Base-by-base conservation (phyloP, 495 filamentous ascomycete species). In the Penicillium herquei region DNA sequence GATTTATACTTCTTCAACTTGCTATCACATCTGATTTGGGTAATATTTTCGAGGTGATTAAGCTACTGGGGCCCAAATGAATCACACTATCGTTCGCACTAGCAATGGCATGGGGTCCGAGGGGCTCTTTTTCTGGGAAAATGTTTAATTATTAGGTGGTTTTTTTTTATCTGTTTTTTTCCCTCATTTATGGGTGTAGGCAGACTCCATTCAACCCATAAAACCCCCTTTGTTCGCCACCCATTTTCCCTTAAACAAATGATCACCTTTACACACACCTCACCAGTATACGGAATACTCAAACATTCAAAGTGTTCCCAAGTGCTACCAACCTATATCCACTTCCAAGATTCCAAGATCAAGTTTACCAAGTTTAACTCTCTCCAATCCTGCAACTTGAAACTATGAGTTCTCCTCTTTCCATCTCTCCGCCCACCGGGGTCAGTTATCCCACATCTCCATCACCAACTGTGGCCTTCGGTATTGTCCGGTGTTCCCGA, bases 401-500 rank as follows among this genome's bases (percentile, higher is more conserved):
- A 13, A 17, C n/a, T 12, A 46, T 46, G 43, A 26, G 30, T 14
- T 21, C 32, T 39, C 40, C 51, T 21, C 49, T 31, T 30, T 13
- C 43, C 3, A 31, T 46, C 26, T 21, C 41, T 30, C 69, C 55
- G 7, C 51, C 47, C 55, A 67, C 54, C 6, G 53, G 55, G 40
- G 35, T 57, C 11, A 43, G 54, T 14, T 30, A 37, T 47, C 59
- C 56, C 37, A 39, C 55, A 50, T 10, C 13, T 16, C 17, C 17
- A 14, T 35, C 60, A 51, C 21, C 61, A 51, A 50, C 62, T 49
- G 48, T 35, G 9, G 64, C 57, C 46, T 63, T 71, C 58, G 73
- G 77, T 39, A 72, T 78, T 49, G 73, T 76, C 52, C 75, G 76
- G 18, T 81, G 78, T 57, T 81, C 77, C 11, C 64, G 78, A 0